These are phyloP conservation scores for Protomyces inouyei DNA, from an alignment of 1,139 yeast species.

Conservation along the genomic window DNA sequence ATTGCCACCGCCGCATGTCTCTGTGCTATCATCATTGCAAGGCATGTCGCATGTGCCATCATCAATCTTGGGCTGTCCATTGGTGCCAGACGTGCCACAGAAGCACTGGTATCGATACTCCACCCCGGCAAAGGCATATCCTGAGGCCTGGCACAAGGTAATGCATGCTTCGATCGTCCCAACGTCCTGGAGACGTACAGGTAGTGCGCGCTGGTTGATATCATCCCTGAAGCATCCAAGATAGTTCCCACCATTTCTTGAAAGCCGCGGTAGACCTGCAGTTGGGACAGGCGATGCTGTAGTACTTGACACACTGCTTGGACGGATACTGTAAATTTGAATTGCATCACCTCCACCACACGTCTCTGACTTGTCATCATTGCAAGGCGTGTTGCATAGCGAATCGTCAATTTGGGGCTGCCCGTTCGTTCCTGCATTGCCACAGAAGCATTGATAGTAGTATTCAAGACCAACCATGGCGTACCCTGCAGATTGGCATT, in stretches of 20 bases:
- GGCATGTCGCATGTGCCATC: background rate
- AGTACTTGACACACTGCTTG: background rate
- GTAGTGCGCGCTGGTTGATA: background rate
- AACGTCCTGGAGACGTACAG: background rate
- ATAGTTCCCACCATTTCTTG: slow-evolving; percentile 5
- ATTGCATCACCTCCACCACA: background rate
- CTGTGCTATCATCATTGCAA: background rate
- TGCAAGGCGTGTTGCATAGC: background rate
- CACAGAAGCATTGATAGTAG: slow-evolving; percentile 2
- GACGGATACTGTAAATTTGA: background rate
- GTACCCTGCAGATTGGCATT: background rate
- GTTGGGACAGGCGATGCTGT: background rate
- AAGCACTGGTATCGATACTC: slow-evolving; percentile 1
- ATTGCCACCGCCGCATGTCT: slow-evolving; percentile 1
- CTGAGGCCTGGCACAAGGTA: background rate
- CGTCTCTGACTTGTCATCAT: background rate
- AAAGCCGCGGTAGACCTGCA: background rate
- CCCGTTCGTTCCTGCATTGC: background rate
- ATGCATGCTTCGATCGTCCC: slow-evolving; percentile 6
- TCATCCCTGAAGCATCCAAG: slow-evolving; percentile 1
- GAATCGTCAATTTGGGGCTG: background rate
- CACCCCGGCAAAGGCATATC: background rate
- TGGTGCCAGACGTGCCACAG: background rate
- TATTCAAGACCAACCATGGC: background rate
- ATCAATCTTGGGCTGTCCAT: background rate